Conservation (phyloP, 805 yeast genomes). For the Clavispora carvajalis region DNA sequence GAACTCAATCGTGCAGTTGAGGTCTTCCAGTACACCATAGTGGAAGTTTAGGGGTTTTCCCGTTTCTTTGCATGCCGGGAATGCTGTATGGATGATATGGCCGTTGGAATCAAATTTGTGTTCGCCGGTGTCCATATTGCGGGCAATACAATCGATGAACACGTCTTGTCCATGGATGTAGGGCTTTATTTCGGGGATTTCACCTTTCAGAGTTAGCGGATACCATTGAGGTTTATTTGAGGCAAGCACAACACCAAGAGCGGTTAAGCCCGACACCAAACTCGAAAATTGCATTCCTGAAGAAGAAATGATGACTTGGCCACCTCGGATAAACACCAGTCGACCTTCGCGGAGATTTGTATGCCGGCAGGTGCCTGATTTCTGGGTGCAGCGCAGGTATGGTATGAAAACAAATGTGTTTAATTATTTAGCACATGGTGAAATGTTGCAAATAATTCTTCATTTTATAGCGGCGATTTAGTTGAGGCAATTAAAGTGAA, state of each 20-base stretch:
- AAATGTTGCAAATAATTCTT: no score
- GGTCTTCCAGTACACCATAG: constrained; percentile 47
- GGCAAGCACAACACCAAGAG: background rate
- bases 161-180: constrained; percentile 38
- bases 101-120: constrained; percentile 64
- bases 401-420: no score
- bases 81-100: constrained; percentile 50
- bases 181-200: constrained; percentile 34
- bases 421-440: no score
- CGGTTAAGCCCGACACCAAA: background rate
- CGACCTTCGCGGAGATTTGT: background rate
- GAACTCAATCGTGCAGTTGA: constrained; percentile 57
- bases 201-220: constrained; percentile 34
- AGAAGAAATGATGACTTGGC: background rate
- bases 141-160: constrained; percentile 53
- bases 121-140: constrained; percentile 73
- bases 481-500: no score
- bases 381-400: background rate
- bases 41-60: constrained; percentile 51
- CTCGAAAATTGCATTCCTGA: background rate
- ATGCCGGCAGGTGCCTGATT: background rate
- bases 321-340: background rate
- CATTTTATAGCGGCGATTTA: no score
- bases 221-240: constrained; percentile 15
- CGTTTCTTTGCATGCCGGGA: constrained; percentile 64